Evolutionary conservation across 768 basidiomycete genomes (phyloP).

Genomic region (Tylopilus sp.): DNA sequence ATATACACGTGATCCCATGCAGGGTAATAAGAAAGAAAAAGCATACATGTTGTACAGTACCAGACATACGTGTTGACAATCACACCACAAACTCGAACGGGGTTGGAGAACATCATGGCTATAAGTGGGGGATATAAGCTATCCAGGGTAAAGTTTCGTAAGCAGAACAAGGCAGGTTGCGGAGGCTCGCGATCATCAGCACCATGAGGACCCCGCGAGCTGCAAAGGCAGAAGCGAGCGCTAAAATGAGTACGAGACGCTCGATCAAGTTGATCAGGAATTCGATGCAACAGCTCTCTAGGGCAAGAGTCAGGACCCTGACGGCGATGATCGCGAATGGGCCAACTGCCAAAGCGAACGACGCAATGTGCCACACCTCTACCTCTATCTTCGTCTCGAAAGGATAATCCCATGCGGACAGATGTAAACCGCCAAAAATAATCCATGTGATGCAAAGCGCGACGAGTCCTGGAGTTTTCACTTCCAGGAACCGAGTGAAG

Average conservation of each 20-base stretch:
- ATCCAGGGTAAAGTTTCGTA: background rate
- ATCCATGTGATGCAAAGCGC: background rate
- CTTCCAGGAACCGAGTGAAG: background rate
- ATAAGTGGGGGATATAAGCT: background rate
- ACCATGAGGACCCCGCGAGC: background rate
- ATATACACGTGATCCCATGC: no score
- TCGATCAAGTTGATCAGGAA: background rate
- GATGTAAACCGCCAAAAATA: background rate
- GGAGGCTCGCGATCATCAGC: conserved; percentile 3
- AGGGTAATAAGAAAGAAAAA: background rate
- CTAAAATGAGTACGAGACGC: background rate
- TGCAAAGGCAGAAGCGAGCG: background rate
- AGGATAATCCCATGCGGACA: background rate
- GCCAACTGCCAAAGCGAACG: background rate
- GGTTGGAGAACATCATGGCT: background rate
- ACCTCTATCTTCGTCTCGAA: background rate
- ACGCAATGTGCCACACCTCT: background rate
- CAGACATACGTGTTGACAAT: background rate
- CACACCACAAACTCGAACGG: background rate
- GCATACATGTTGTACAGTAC: background rate
- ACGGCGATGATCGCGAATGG: background rate
- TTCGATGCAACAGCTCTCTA: background rate
- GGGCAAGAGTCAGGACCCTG: background rate
- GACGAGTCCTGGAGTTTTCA: background rate
- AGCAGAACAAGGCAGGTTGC: background rate